Conservation (phyloP, 306 rosid genomes). For the Dicorynia guianensis region DNA sequence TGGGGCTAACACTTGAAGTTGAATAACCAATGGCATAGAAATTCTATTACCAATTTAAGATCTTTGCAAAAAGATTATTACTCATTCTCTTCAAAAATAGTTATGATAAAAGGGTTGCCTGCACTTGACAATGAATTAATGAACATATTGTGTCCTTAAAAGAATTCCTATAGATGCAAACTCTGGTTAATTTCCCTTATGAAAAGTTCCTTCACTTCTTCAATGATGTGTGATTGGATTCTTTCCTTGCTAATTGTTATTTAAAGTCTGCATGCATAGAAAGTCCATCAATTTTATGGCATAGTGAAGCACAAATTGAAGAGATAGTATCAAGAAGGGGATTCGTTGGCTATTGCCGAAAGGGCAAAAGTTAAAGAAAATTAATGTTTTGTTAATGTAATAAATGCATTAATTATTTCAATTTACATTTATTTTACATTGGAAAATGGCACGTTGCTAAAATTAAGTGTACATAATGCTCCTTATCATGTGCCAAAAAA, state of each 20-base stretch:
- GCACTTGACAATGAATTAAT: background rate
- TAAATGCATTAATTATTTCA: no score
- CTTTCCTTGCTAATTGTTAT: conserved; percentile 11
- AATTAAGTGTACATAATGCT: no score
- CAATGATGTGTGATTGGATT: background rate
- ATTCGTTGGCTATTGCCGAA: no score
- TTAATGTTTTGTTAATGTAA: no score
- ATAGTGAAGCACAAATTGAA: conserved; percentile 22
- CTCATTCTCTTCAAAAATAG: background rate
- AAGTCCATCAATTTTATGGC: conserved; percentile 18
- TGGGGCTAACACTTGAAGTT: conserved; percentile 21
- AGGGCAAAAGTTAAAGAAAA: no score
- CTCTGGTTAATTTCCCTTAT: background rate
- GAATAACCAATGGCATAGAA: conserved; percentile 21
- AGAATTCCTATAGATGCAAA: background rate
- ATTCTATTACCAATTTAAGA: conserved; percentile 7
- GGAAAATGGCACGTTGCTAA: no score
- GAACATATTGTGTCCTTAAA: background rate
- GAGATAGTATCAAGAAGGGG: conserved; percentile 6
- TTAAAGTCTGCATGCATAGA: conserved; percentile 19
- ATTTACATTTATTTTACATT: no score
- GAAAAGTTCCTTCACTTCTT: conserved; percentile 13
- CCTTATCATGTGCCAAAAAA: no score
- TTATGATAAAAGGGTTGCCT: background rate
- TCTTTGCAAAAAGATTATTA: background rate